Conservation (phyloP, 2,329 filamentous ascomycete genomes). For the Apiospora aurea region DNA sequence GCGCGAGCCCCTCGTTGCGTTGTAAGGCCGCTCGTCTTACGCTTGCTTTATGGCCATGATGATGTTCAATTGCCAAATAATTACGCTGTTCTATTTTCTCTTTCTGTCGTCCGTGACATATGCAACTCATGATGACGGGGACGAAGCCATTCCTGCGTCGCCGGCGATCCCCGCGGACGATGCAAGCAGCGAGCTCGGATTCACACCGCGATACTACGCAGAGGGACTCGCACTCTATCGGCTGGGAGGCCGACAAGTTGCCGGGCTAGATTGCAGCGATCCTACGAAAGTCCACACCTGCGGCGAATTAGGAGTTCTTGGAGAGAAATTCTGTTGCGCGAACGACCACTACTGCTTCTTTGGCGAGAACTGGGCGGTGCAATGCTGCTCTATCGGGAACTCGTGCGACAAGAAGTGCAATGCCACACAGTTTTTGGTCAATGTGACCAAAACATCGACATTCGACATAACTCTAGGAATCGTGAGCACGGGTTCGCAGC, state of each 20-base stretch:
- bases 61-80: not conserved
- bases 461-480: conserved; percentile 31
- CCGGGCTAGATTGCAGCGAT: not conserved
- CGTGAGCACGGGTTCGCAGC: conserved; percentile 31
- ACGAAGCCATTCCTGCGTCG: conserved; percentile 11
- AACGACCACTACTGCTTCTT: conserved; percentile 31
- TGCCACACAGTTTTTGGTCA: conserved; percentile 39
- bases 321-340: conserved; percentile 34
- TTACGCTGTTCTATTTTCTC: not conserved
- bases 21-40: not conserved
- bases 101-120: not conserved
- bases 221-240: conserved; percentile 9
- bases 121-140: not conserved
- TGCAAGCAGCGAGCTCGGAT: not conserved
- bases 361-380: conserved; percentile 31
- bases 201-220: conserved; percentile 25
- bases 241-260: conserved; percentile 22
- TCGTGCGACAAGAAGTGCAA: conserved; percentile 39
- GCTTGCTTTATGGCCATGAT: not conserved
- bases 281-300: conserved; percentile 22
- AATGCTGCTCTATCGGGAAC: conserved; percentile 44
- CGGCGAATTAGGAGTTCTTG: conserved; percentile 23
- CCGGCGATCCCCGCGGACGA: not conserved
- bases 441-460: conserved; percentile 18
- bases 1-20: not conserved